A percentile compares a stretch with the other conserved stretches of the same genome.
Evolutionary conservation across 768 basidiomycete genomes (phyloP).

Genomic region (Solioccasus polychromus): DNA sequence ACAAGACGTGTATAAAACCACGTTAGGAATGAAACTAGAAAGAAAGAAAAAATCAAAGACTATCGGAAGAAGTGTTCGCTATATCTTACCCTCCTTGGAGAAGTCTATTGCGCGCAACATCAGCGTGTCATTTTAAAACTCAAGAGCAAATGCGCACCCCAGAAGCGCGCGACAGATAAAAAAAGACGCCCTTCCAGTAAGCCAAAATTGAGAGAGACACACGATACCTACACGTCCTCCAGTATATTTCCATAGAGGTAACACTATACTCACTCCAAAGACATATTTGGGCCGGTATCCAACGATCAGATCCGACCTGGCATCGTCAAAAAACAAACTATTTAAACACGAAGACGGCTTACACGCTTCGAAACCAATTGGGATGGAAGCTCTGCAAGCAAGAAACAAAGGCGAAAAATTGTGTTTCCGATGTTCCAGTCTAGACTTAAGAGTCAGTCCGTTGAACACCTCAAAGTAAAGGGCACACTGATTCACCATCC

Average conservation of each 20-base stretch:
- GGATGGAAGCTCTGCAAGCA: slow-evolving; percentile 58
- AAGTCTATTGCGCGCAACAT: slow-evolving; percentile 18
- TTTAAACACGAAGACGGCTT: slow-evolving; percentile 11
- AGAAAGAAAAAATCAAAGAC: not conserved
- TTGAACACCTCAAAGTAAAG: not conserved
- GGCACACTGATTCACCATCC: slow-evolving; percentile 32
- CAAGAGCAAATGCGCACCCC: slow-evolving; percentile 28
- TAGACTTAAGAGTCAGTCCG: slow-evolving; percentile 11
- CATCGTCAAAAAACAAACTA: not conserved
- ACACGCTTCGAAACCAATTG: slow-evolving; percentile 61
- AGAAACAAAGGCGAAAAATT: slow-evolving; percentile 48
- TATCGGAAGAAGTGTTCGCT: not conserved
- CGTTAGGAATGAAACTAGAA: slow-evolving; percentile 53
- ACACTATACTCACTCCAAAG: slow-evolving; percentile 38
- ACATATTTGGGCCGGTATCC: slow-evolving; percentile 61
- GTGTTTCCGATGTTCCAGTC: slow-evolving; percentile 59
- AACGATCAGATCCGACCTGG: slow-evolving; percentile 59
- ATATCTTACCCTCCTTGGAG: slow-evolving; percentile 45
- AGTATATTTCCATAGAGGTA: not conserved
- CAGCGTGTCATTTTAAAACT: not conserved
- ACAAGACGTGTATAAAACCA: slow-evolving; percentile 63
- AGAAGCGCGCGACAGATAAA: slow-evolving; percentile 47
- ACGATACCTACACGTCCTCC: slow-evolving; percentile 33
- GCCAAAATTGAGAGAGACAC: slow-evolving; percentile 52
- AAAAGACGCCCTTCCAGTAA: slow-evolving; percentile 51